Percentiles rank a stretch among this genome's conserved stretches.
These are phyloP conservation scores for Alisma plantagoaquatica DNA, from an alignment of 106 monocot genomes.

Conservation along the genomic window DNA sequence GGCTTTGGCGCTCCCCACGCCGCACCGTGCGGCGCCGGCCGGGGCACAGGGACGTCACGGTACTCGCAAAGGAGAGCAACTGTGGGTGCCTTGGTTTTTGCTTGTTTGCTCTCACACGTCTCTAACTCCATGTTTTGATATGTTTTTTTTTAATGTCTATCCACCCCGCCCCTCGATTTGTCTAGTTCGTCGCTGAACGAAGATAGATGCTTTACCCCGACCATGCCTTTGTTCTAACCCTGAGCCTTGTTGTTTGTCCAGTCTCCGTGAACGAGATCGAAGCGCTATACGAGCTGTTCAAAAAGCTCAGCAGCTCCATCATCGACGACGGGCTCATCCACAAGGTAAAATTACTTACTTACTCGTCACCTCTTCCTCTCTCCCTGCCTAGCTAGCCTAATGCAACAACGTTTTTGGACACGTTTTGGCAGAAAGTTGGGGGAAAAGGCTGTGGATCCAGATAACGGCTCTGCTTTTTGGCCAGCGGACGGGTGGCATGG, in stretches of 20 bases:
- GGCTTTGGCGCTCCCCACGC: too few relatives aligned
- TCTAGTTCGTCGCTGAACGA: background rate
- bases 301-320: slow-evolving; percentile 61
- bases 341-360: slow-evolving; percentile 45
- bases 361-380: background rate
- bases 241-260: slow-evolving; percentile 1
- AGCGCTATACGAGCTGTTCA: slow-evolving; percentile 74
- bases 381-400: too few relatives aligned
- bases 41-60: slow-evolving; percentile 14
- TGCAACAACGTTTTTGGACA: too few relatives aligned
- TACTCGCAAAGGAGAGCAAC: slow-evolving; percentile 17
- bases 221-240: too few relatives aligned
- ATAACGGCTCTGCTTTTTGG: too few relatives aligned
- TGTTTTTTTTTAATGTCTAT: background rate
- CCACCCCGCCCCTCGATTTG: background rate
- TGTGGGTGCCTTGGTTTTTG: slow-evolving; percentile 10
- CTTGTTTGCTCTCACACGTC: too few relatives aligned
- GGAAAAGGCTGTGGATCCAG: too few relatives aligned
- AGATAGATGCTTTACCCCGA: too few relatives aligned
- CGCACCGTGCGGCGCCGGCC: background rate
- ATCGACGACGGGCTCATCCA: slow-evolving; percentile 66
- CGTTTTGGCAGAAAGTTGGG: too few relatives aligned
- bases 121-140: too few relatives aligned
- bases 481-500: too few relatives aligned
- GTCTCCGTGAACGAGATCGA: slow-evolving; percentile 75